Evolutionary conservation across 306 rosid genomes (phyloP), one percentile per base, ranked within the genome.

Genomic region (Notholithocarpus densiflorus): DNA sequence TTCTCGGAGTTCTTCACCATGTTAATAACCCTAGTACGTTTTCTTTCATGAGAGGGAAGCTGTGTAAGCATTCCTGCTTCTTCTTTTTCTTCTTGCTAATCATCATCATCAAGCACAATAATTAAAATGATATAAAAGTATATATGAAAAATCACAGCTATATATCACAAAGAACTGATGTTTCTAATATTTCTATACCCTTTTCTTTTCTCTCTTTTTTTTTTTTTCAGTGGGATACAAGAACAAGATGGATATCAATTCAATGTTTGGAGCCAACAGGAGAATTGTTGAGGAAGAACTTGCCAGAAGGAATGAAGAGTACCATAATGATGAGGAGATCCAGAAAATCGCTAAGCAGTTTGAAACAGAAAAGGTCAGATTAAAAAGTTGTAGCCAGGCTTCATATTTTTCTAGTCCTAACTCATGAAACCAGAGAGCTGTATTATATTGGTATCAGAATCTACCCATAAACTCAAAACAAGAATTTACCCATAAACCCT

Each of bases 11-110:
- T 81, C 90, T 89, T 83, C 94, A 89, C 72, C 90, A 90, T 92
- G 83, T 89, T 87, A 87, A 79, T 80, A 92, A 83, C 40, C 92
- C 94, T 65, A 83, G 96, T 94, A 89, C 70, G 95, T 92, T 85
- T 86, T 79, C 91, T 89, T 82, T 85, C 78, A 73, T 68, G 66
- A 71, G 77, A 82, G 80, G 82, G 57, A 90, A 72, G 40, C 32
- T 61, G 72, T 26, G 94, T 87, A 90, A 89, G 94, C 54, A 62
- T 68, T 61, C 54, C 59, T 81, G 26, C 45, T 74, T 27, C 45
- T 48, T 34, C 18, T 55, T 76, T 79, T 24, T 74, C 20, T 13
- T 8, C 43, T 17, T 27, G 40, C 9, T 20, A 2, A 71, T 37
- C 18, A 40, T 31, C 37, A 27, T 5, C 12, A 43, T 59, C n/a